Evolutionary conservation across 352 stramenopile species (phyloP).

Genomic region (Globisporangium irregulare): DNA sequence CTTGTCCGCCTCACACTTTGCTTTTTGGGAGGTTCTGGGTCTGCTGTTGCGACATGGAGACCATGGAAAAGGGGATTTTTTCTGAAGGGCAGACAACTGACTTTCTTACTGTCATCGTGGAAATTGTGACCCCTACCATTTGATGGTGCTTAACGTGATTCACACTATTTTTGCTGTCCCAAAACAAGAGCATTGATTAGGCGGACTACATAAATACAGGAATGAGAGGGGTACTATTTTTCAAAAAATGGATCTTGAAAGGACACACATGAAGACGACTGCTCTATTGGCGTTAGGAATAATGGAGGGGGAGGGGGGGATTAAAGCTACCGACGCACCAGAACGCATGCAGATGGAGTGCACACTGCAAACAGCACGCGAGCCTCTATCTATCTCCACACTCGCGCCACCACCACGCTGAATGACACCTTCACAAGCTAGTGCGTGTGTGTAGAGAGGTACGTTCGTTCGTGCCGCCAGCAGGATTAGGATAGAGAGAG

Average conservation of each 20-base stretch:
- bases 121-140: no score
- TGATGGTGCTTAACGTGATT: not conserved
- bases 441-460: not conserved
- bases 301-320: not conserved
- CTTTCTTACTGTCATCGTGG: no score
- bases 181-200: not conserved
- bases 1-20: not conserved
- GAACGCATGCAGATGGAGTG: not conserved
- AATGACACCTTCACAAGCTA: not conserved
- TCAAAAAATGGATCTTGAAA: constrained; percentile 6
- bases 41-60: no score
- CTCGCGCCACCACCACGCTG: not conserved
- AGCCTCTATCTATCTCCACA: not conserved
- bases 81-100: no score
- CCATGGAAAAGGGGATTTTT: no score
- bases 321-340: not conserved
- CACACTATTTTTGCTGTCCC: not conserved
- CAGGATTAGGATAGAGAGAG: not conserved
- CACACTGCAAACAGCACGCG: not conserved
- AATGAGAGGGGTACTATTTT: not conserved
- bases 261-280: not conserved
- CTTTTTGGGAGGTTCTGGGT: not conserved
- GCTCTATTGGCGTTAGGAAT: not conserved
- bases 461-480: not conserved
- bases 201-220: not conserved